These are phyloP conservation scores for Gelatoporia subvermispora DNA, from an alignment of 768 basidiomycete species.

Conservation along the genomic window DNA sequence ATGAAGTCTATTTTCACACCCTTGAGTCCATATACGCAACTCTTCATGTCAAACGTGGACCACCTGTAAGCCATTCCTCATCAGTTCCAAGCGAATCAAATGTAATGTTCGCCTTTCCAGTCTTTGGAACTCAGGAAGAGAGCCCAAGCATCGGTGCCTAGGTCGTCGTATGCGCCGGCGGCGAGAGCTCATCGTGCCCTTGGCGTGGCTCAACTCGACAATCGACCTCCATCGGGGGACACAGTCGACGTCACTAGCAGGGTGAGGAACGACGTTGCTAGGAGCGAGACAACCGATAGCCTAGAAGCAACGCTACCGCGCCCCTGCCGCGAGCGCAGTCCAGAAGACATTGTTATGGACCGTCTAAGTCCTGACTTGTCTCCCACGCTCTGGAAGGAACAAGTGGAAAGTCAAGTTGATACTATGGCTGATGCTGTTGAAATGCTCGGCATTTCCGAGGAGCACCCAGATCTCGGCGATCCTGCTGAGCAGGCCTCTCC, in stretches of 20 bases:
- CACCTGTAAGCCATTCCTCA: conserved; percentile 11
- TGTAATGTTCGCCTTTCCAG: neutral
- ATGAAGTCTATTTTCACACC: conserved; percentile 45
- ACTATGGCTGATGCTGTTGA: neutral
- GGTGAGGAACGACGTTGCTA: too few relatives aligned
- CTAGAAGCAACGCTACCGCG: too few relatives aligned
- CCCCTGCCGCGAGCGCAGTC: too few relatives aligned
- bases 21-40: conserved; percentile 38
- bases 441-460: neutral
- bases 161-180: neutral
- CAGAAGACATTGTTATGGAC: too few relatives aligned
- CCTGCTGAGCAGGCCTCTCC: neutral
- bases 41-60: conserved; percentile 27
- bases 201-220: neutral
- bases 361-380: too few relatives aligned
- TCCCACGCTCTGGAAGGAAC: too few relatives aligned
- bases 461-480: neutral
- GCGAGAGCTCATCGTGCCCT: neutral
- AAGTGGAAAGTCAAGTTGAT: too few relatives aligned
- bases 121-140: neutral
- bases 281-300: too few relatives aligned
- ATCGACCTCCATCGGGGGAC: neutral
- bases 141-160: too few relatives aligned
- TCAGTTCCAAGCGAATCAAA: neutral
- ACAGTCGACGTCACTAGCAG: neutral